Evolutionary conservation across 169 alveolate species (phyloP).

Genomic region (Plasmodium yoelii): DNA sequence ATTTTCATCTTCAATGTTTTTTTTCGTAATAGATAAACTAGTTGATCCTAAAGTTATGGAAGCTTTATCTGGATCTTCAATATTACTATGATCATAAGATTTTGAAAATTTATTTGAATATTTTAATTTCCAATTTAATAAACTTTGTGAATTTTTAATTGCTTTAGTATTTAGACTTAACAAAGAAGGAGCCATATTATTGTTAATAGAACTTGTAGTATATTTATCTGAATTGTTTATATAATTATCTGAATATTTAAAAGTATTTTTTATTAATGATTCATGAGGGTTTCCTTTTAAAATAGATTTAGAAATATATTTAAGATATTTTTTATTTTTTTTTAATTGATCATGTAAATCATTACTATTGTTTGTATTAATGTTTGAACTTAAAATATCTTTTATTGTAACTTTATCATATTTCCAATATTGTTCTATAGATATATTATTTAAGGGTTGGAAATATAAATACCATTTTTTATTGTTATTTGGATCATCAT

Average conservation of each 20-base stretch:
- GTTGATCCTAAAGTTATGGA: slow-evolving; percentile 8
- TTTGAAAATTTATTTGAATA: slow-evolving; percentile 27
- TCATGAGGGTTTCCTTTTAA: slow-evolving; percentile 77
- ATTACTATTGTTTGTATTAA: slow-evolving; percentile 4
- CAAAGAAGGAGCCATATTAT: slow-evolving; percentile 35
- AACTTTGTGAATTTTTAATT: slow-evolving; percentile 36
- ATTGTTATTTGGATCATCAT: slow-evolving; percentile 5
- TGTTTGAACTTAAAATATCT: slow-evolving; percentile 51
- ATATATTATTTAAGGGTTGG: slow-evolving; percentile 54
- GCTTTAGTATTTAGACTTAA: slow-evolving; percentile 38
- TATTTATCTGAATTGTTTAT: slow-evolving; percentile 21
- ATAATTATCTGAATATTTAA: slow-evolving; percentile 35
- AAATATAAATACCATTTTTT: slow-evolving; percentile 72
- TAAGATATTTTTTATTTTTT: slow-evolving; percentile 69
- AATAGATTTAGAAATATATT: slow-evolving; percentile 27
- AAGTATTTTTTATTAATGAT: slow-evolving; percentile 27
- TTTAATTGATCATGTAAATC: slow-evolving; percentile 15
- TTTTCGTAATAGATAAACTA: slow-evolving; percentile 1
- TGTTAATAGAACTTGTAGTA: slow-evolving; percentile 9
- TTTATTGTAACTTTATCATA: slow-evolving; percentile 71
- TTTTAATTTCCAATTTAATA: slow-evolving; percentile 67
- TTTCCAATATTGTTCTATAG: slow-evolving; percentile 76
- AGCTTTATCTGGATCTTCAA: slow-evolving; percentile 17
- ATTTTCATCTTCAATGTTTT: neutral
- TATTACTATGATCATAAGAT: neutral